Conservation (phyloP, 768 basidiomycete species). For the Mycena epipterygia region DNA sequence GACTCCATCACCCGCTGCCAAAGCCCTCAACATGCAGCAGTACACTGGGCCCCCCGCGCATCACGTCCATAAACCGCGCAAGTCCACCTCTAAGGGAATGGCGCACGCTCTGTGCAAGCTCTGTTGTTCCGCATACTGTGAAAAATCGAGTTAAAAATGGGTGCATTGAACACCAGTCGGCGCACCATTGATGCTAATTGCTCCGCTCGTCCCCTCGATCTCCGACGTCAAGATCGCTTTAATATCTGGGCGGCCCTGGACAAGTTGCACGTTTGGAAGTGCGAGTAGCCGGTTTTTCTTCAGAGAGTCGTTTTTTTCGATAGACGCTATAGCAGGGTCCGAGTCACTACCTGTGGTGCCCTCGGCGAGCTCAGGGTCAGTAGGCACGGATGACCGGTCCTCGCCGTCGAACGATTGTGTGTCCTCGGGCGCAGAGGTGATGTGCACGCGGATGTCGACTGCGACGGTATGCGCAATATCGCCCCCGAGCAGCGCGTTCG, state of each 20-base stretch:
- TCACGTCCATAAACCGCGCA: slow-evolving; percentile 51
- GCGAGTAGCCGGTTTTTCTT: slow-evolving; percentile 34
- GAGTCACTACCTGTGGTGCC: slow-evolving; percentile 13
- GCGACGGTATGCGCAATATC: slow-evolving; percentile 45
- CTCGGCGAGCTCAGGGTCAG: slow-evolving; percentile 23
- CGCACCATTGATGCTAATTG: slow-evolving; percentile 64
- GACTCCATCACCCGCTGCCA: slow-evolving; percentile 28
- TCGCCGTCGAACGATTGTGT: slow-evolving; percentile 34
- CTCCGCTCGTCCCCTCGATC: slow-evolving; percentile 48
- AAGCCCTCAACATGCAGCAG: slow-evolving; percentile 62
- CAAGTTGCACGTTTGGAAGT: slow-evolving; percentile 43
- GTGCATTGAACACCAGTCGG: not conserved
- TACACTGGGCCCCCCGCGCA: slow-evolving; percentile 61
- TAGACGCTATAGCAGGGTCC: slow-evolving; percentile 12
- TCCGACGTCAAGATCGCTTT: slow-evolving; percentile 52
- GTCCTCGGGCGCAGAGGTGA: slow-evolving; percentile 48
- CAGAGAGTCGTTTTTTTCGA: not conserved
- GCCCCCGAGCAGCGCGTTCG: slow-evolving; percentile 41
- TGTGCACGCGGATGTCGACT: slow-evolving; percentile 56
- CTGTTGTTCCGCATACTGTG: slow-evolving; percentile 65
- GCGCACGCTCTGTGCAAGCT: slow-evolving; percentile 54
- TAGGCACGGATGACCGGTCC: slow-evolving; percentile 33
- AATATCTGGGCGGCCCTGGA: slow-evolving; percentile 60
- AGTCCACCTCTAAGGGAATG: slow-evolving; percentile 49
- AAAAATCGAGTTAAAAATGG: not conserved